Percentiles rank a stretch among this genome's conserved stretches.
Evolutionary conservation across 306 rosid species (phyloP).

Genomic region (Senna siamea): DNA sequence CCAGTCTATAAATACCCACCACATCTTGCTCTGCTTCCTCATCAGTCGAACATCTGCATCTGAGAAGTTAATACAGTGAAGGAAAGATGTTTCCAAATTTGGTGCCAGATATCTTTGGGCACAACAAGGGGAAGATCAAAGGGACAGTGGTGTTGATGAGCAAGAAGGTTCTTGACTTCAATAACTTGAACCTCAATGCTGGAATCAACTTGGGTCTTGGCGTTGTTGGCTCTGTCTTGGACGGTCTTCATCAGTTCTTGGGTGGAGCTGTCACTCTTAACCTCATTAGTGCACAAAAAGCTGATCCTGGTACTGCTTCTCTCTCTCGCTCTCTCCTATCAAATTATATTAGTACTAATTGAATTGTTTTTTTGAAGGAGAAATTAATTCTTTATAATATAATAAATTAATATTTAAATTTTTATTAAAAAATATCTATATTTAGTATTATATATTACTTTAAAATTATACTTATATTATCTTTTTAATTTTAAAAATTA

Average conservation of each 20-base stretch:
- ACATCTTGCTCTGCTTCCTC: not conserved
- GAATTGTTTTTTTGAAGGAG: no score
- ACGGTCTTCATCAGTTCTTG: slow-evolving; percentile 39
- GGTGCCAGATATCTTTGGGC: slow-evolving; percentile 5
- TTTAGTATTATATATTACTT: no score
- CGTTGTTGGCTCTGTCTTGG: slow-evolving; percentile 34
- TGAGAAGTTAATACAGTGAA: not conserved
- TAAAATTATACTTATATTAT: no score
- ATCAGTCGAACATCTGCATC: no score
- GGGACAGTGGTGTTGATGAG: slow-evolving; percentile 52
- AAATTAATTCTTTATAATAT: no score
- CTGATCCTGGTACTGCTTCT: slow-evolving; percentile 36
- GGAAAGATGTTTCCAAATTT: slow-evolving; percentile 37
- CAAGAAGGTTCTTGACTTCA: slow-evolving; percentile 47
- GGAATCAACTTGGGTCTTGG: slow-evolving; percentile 33
- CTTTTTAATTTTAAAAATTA: no score
- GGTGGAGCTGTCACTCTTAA: slow-evolving; percentile 48
- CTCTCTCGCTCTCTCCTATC: no score
- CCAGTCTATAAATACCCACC: no score
- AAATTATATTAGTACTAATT: no score
- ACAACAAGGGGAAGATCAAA: slow-evolving; percentile 34
- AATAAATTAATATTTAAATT: no score
- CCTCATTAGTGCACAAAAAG: slow-evolving; percentile 42
- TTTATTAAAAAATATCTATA: no score
- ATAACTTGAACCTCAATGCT: slow-evolving; percentile 21